Conservation (phyloP, 306 rosid genomes). For the Dalbergia cultrata region DNA sequence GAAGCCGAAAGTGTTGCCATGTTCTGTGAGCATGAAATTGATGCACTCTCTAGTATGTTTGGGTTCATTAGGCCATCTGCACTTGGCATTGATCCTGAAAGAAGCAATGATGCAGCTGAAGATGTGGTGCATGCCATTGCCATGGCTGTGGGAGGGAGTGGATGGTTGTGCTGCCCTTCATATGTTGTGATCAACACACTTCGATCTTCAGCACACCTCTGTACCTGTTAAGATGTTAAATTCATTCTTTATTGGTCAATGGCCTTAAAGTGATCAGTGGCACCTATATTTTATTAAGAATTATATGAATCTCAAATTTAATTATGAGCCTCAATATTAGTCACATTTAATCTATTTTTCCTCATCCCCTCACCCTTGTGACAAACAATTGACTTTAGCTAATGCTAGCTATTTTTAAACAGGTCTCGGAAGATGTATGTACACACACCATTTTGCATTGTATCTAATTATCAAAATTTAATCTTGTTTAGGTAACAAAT, state of each 20-base stretch:
- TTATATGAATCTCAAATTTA: background rate
- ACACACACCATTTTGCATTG: too few relatives aligned
- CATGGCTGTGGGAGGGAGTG: conserved; percentile 79
- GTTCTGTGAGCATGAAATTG: conserved; percentile 51
- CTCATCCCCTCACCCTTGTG: too few relatives aligned
- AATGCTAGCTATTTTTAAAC: too few relatives aligned
- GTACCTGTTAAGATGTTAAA: conserved; percentile 55
- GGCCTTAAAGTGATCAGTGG: background rate
- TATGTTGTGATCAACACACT: conserved; percentile 72
- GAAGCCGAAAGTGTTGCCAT: conserved; percentile 75
- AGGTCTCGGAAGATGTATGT: too few relatives aligned
- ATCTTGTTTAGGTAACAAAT: too few relatives aligned
- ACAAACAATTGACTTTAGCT: too few relatives aligned
- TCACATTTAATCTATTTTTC: too few relatives aligned
- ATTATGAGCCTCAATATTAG: too few relatives aligned
- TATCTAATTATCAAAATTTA: too few relatives aligned
- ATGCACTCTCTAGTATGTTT: conserved; percentile 48
- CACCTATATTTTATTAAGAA: background rate
- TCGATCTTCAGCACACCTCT: conserved; percentile 76
- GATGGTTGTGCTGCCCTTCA: conserved; percentile 84
- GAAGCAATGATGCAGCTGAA: conserved; percentile 76
- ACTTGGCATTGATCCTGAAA: conserved; percentile 74
- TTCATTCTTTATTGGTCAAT: too few relatives aligned
- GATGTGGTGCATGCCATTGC: conserved; percentile 80
- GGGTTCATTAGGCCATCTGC: conserved; percentile 55